These are phyloP conservation scores for Pseudocercospora macadamiae DNA, from an alignment of 2,329 filamentous ascomycete species.

Conservation along the genomic window DNA sequence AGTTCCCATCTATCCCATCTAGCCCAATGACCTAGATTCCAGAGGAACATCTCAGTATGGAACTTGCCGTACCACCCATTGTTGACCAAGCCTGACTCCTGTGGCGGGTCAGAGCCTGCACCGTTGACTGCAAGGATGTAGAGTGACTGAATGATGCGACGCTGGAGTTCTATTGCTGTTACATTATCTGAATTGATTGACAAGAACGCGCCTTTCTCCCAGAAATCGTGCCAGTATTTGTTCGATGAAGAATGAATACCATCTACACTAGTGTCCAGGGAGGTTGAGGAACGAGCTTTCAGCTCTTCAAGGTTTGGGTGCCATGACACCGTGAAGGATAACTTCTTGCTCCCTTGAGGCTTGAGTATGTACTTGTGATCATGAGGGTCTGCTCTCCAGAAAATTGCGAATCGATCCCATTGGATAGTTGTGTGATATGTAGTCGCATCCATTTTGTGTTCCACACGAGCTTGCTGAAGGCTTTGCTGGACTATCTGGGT, in stretches of 20 bases:
- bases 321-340: not conserved
- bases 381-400: not conserved
- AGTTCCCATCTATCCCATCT: slow-evolving; percentile 41
- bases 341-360: not conserved
- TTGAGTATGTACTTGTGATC: not conserved
- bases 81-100: slow-evolving; percentile 25
- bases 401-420: not conserved
- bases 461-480: not conserved
- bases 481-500: not conserved
- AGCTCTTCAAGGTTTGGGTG: not conserved
- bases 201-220: not conserved
- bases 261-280: not conserved
- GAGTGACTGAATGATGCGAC: not conserved
- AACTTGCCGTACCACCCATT: slow-evolving; percentile 59
- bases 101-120: not conserved
- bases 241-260: not conserved
- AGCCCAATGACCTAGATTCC: slow-evolving; percentile 51
- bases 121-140: not conserved
- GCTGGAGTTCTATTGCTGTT: not conserved
- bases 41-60: slow-evolving; percentile 59
- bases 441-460: not conserved
- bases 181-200: not conserved
- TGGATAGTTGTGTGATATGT: not conserved
- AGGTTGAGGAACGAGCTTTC: not conserved
- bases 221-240: not conserved